Conservation (phyloP, 148 eudicot species). For the Cornus kousa region DNA sequence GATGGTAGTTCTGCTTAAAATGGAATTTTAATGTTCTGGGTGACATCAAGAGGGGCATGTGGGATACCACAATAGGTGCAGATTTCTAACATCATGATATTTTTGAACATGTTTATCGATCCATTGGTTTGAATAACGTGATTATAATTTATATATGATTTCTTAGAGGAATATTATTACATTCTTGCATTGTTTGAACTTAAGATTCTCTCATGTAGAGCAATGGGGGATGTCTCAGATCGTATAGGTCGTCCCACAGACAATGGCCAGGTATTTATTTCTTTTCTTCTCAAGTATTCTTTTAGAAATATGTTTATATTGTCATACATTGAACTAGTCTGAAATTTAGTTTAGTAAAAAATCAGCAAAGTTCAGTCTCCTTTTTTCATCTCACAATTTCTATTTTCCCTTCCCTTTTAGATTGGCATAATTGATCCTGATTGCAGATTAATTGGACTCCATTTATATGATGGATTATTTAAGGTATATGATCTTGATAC, state of each 20-base stretch:
- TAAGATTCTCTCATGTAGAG: slow-evolving; percentile 46
- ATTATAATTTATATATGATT: background rate
- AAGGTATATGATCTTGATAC: slow-evolving; percentile 51
- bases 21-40: no score
- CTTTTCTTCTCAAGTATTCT: background rate
- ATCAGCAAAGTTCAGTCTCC: background rate
- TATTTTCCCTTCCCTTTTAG: slow-evolving; percentile 25
- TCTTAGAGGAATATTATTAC: background rate
- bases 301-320: background rate
- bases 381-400: background rate
- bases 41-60: no score
- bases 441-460: slow-evolving; percentile 98
- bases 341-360: background rate
- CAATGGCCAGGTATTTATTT: slow-evolving; percentile 73
- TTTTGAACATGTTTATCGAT: background rate
- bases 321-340: background rate
- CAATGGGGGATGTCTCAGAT: slow-evolving; percentile 99
- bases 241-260: slow-evolving; percentile 96
- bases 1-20: no score
- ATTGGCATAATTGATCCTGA: slow-evolving; percentile 98
- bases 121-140: background rate
- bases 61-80: background rate
- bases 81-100: background rate
- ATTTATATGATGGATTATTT: slow-evolving; percentile 89
- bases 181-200: slow-evolving; percentile 1